A percentile compares a stretch with the other conserved stretches of the same genome.
phyloP scores from a whole-genome alignment of 2,329 filamentous ascomycete species.

The Neocucurbitaria cava region DNA sequence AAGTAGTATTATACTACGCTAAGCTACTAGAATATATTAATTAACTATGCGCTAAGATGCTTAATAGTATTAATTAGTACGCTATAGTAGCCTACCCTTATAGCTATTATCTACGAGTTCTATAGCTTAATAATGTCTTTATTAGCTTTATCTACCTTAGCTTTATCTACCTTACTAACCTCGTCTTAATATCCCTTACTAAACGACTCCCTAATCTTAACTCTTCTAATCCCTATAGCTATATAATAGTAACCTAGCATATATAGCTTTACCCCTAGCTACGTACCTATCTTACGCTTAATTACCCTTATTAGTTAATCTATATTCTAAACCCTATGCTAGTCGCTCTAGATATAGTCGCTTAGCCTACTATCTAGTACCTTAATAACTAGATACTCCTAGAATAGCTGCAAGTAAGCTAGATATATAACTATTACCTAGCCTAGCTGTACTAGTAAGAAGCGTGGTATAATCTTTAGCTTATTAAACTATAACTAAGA shows the following conservation, averaged over 20 bases:
- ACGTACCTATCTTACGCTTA: slow-evolving; percentile 18
- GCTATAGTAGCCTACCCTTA: background rate
- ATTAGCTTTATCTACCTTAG: slow-evolving; percentile 20
- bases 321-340: no score
- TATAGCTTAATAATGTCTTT: slow-evolving; percentile 12
- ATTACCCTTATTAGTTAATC: slow-evolving; percentile 11
- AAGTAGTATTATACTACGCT: background rate
- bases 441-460: slow-evolving; percentile 24
- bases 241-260: slow-evolving; percentile 20
- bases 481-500: slow-evolving; percentile 28
- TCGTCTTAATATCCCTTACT: slow-evolving; percentile 24
- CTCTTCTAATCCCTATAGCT: slow-evolving; percentile 19
- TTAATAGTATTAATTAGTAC: slow-evolving; percentile 27
- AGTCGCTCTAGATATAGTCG: slow-evolving; percentile 20
- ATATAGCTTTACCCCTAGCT: slow-evolving; percentile 16
- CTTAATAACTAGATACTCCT: slow-evolving; percentile 20
- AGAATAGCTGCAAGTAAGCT: slow-evolving; percentile 24
- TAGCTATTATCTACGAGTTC: slow-evolving; percentile 15
- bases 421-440: slow-evolving; percentile 31
- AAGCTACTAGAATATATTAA: slow-evolving; percentile 24
- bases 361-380: slow-evolving; percentile 10
- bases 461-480: slow-evolving; percentile 31
- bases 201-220: slow-evolving; percentile 19
- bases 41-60: slow-evolving; percentile 25
- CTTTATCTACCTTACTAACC: slow-evolving; percentile 20